phyloP scores from a whole-genome alignment of 2,329 filamentous ascomycete genomes.

The Cercospora sojina region DNA sequence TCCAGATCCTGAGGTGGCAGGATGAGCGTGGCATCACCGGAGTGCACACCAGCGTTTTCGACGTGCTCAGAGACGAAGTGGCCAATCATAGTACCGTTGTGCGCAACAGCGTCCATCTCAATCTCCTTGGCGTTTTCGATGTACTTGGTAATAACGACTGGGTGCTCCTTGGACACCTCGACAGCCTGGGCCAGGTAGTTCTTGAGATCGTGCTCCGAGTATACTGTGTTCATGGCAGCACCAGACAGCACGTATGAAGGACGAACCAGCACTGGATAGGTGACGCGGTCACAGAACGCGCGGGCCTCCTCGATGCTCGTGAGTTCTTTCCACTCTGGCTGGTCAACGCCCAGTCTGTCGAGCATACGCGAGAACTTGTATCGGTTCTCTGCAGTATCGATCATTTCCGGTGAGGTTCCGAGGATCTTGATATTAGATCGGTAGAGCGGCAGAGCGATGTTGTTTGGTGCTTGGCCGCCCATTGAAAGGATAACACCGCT shows the following conservation, averaged over 20 bases:
- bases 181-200: constrained; percentile 85
- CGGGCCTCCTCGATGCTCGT: constrained; percentile 91
- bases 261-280: constrained; percentile 90
- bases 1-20: constrained; percentile 92
- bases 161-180: constrained; percentile 91
- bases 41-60: constrained; percentile 97
- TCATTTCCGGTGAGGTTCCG: constrained; percentile 97
- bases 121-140: constrained; percentile 99
- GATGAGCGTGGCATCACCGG: constrained; percentile 93
- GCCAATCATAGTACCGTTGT: constrained; percentile 82
- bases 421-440: constrained; percentile 88
- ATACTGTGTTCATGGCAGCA: constrained; percentile 98
- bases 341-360: constrained; percentile 89
- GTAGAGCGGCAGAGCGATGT: constrained; percentile 87
- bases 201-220: constrained; percentile 89
- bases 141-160: constrained; percentile 98
- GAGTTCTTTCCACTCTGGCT: constrained; percentile 96
- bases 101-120: constrained; percentile 97
- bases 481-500: constrained; percentile 89
- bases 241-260: constrained; percentile 96
- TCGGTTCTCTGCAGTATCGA: constrained; percentile 93
- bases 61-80: constrained; percentile 99
- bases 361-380: constrained; percentile 99
- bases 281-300: constrained; percentile 81
- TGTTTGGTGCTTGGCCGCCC: constrained; percentile 97